phyloP scores from a whole-genome alignment of 176 grass and related monocot species.

The Carex kokanica region DNA sequence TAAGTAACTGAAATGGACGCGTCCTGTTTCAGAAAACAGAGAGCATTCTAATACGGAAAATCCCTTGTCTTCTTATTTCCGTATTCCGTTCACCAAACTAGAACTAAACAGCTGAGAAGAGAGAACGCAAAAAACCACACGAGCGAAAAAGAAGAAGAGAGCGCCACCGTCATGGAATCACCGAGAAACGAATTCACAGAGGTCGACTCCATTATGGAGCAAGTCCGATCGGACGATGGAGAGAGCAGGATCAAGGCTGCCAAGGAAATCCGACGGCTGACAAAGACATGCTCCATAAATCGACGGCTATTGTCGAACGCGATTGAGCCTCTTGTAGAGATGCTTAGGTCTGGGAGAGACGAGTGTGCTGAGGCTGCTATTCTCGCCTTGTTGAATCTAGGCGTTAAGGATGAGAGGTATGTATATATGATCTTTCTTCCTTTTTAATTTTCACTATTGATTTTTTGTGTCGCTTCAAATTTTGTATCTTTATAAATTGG shows the following conservation, averaged over 20 bases:
- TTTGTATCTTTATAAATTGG: background rate
- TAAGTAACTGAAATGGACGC: background rate
- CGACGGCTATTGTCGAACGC: conserved; percentile 27
- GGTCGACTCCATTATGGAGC: conserved; percentile 29
- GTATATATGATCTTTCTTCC: background rate
- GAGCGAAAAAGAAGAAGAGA: background rate
- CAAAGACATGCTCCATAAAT: conserved; percentile 38
- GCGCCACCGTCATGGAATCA: conserved; percentile 16
- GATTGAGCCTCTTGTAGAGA: conserved; percentile 33
- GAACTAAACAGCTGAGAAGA: background rate
- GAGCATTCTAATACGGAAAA: background rate
- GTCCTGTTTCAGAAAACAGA: background rate
- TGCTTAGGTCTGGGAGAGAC: conserved; percentile 21
- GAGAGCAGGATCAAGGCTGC: conserved; percentile 36
- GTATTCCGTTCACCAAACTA: conserved; percentile 31
- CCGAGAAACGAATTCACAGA: conserved; percentile 1
- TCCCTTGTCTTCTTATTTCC: conserved; percentile 17
- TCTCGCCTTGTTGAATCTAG: conserved; percentile 41
- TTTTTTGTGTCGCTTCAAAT: background rate
- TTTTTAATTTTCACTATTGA: background rate
- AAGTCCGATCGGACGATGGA: conserved; percentile 26
- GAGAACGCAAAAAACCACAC: background rate
- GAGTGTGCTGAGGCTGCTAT: conserved; percentile 30
- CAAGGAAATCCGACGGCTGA: conserved; percentile 35
- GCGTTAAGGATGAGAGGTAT: conserved; percentile 43